These are phyloP conservation scores for Croton laevigatus DNA, from an alignment of 441 rosid species.

Conservation along the genomic window DNA sequence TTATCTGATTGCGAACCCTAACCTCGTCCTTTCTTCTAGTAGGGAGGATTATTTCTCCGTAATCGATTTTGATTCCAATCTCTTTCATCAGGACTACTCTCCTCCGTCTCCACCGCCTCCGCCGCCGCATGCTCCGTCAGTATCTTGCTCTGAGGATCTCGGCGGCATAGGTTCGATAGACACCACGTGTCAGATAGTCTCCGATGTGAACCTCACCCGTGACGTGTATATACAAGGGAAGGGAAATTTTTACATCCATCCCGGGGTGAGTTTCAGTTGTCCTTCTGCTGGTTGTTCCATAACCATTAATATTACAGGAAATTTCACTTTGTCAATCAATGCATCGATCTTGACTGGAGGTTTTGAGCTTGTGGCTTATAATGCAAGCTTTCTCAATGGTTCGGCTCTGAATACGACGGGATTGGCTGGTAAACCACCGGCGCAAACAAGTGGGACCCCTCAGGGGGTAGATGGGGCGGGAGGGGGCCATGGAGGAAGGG, in stretches of 20 bases:
- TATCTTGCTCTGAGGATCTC: constrained; percentile 84
- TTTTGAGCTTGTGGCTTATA: constrained; percentile 64
- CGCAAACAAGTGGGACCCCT: constrained; percentile 94
- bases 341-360: constrained; percentile 64
- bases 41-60: constrained; percentile 28
- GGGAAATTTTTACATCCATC: constrained; percentile 70
- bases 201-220: constrained; percentile 75
- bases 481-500: constrained; percentile 97
- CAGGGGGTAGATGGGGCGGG: constrained; percentile 85
- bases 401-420: constrained; percentile 74
- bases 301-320: constrained; percentile 68
- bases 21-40: constrained; percentile 28
- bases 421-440: constrained; percentile 77
- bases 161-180: constrained; percentile 83
- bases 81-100: constrained; percentile 82
- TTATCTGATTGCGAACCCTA: constrained; percentile 36
- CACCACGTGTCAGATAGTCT: constrained; percentile 73
- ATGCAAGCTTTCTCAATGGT: constrained; percentile 54
- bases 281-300: constrained; percentile 59
- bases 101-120: constrained; percentile 98
- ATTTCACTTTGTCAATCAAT: constrained; percentile 60
- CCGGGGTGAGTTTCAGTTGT: constrained; percentile 72
- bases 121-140: constrained; percentile 87
- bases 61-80: constrained; percentile 43
- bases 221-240: constrained; percentile 82